Base-by-base conservation (phyloP, 2,329 filamentous ascomycete genomes). In the Phaeomoniella chlamydospora region DNA sequence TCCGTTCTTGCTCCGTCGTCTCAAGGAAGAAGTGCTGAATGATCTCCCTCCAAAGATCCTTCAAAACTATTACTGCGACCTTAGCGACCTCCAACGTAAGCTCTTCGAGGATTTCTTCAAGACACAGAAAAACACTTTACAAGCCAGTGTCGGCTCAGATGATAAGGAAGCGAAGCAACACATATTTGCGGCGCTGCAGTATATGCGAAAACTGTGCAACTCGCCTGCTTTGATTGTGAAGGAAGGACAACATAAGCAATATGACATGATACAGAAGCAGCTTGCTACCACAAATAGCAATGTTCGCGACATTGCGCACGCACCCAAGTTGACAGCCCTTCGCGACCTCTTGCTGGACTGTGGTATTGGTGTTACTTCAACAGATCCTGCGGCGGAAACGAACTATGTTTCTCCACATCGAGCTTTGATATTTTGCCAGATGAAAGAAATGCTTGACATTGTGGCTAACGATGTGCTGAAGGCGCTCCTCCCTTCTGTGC, bases 381-480 rank as follows among this genome's bases (percentile, higher is more conserved):
- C 73, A 35, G 58, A 62, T 1, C 49, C 49, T 29, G 49, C 53
- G 9, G 47, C 15, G n/a, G 10, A 10, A 6, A 34, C 15, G n/a
- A 18, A 34, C 10, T 92, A 87, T 29, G 92, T 98, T 55, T 94
- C 90, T 42, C 90, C 88, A 18, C 90, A 98, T 54, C 83, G 90
- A 31, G 92, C 90, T 1, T 73, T 98, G 17, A 81, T 98, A 46
- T 98, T 98, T 68, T 98, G 90, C 51, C 90, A 98, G 56, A 94
- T 98, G 85, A 98, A 98, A 61, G 90, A 98, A 57, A 98, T 98
- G 92, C 70, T 98, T 15, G 90, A 98, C 57, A 96, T 98, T 74
- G 92, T 98, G 2, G 87, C 96, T 54, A 85, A 81, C 49, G 87
- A 88, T 39, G 90, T 98, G 1, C 64, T 98, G 29, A 85, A 84